phyloP scores from a whole-genome alignment of 331 rosid species.

The Pyracantha coccinea region DNA sequence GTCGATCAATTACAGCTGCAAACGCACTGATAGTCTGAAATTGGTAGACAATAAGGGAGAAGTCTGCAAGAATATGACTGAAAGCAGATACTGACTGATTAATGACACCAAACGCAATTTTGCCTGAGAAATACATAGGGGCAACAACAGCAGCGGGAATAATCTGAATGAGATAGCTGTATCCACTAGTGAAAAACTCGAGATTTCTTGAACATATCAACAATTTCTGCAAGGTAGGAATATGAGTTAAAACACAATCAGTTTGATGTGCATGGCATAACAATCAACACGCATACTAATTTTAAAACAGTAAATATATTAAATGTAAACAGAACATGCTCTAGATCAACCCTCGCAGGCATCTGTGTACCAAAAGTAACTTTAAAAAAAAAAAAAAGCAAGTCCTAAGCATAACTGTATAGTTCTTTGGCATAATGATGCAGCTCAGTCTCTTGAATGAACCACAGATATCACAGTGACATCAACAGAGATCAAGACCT shows the following conservation, averaged over 20 bases:
- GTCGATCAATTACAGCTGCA: constrained; percentile 89
- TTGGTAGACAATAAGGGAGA: constrained; percentile 86
- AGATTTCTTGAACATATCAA: constrained; percentile 88
- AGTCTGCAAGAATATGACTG: constrained; percentile 87
- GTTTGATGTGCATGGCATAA: background rate
- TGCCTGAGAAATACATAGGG: constrained; percentile 88
- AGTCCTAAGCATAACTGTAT: background rate
- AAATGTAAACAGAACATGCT: background rate
- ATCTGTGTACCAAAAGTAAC: background rate
- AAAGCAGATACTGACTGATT: constrained; percentile 96
- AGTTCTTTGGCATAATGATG: background rate
- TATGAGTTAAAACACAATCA: background rate
- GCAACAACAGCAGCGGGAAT: constrained; percentile 98
- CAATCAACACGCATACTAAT: background rate
- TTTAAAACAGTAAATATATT: background rate
- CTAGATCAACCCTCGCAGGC: background rate
- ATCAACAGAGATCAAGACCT: too few species aligned
- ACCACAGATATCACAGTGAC: too few species aligned
- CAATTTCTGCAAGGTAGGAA: constrained; percentile 52
- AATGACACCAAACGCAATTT: constrained; percentile 94
- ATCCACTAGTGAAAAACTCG: constrained; percentile 84
- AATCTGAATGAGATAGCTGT: constrained; percentile 82
- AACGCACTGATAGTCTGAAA: constrained; percentile 92
- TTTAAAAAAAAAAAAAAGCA: background rate
- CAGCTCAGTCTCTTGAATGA: too few species aligned